Percentiles rank a stretch among this genome's conserved stretches.
phyloP scores from a whole-genome alignment of 352 stramenopile genomes.

The Phytophthora tubulina region DNA sequence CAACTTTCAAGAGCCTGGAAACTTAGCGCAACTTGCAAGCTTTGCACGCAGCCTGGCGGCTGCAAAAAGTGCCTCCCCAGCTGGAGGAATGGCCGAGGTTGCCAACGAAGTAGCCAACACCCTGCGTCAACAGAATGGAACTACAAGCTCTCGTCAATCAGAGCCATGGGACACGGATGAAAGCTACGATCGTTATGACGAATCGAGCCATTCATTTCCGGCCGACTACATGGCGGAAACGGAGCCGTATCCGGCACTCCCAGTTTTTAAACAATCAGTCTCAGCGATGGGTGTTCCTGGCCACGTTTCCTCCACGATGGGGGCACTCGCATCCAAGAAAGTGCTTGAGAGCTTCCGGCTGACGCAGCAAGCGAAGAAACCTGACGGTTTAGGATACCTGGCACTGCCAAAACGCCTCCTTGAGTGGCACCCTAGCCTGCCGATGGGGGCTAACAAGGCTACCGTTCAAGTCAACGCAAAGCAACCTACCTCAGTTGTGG shows the following conservation, averaged over 20 bases:
- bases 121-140: constrained; percentile 49
- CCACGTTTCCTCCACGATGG: constrained; percentile 69
- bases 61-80: constrained; percentile 33
- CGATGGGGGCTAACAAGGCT: constrained; percentile 72
- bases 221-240: constrained; percentile 53
- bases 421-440: constrained; percentile 83
- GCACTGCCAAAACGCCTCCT: constrained; percentile 85
- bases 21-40: constrained; percentile 74
- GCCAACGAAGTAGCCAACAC: constrained; percentile 86
- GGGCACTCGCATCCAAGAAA: constrained; percentile 65
- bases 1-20: constrained; percentile 70
- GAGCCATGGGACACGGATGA: constrained; percentile 76
- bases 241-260: constrained; percentile 25
- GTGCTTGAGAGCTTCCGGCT: constrained; percentile 74
- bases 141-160: constrained; percentile 50
- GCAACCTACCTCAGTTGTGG: constrained; percentile 87
- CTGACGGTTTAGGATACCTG: constrained; percentile 69
- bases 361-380: constrained; percentile 73
- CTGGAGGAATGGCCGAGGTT: constrained; percentile 49
- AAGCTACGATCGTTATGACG: constrained; percentile 67
- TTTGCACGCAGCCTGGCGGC: constrained; percentile 72
- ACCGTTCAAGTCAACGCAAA: constrained; percentile 82
- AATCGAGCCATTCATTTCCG: constrained; percentile 74
- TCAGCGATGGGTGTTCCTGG: constrained; percentile 50
- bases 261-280: constrained; percentile 29